Conservation (phyloP, 805 yeast species). For the Geotrichum ghanense region DNA sequence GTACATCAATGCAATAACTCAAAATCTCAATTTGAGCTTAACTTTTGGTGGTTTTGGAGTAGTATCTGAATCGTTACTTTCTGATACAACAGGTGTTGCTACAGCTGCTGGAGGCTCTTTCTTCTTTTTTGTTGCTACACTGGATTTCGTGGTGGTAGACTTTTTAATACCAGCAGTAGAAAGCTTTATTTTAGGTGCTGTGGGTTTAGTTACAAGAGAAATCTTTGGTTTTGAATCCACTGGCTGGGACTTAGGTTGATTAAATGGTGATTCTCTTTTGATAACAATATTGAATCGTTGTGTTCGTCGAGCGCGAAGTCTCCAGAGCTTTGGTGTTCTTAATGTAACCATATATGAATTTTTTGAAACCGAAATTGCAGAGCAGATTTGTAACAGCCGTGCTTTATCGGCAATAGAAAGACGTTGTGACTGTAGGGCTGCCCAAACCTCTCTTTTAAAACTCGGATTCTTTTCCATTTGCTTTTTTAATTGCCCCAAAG, state of each 20-base stretch:
- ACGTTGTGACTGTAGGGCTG: conserved; percentile 45
- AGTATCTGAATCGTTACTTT: neutral
- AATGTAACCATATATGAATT: conserved; percentile 53
- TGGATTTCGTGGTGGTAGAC: neutral
- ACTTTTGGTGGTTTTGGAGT: neutral
- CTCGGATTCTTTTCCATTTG: conserved; percentile 44
- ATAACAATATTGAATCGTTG: conserved; percentile 47
- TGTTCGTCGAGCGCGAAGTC: conserved; percentile 45
- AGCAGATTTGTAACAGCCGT: conserved; percentile 49
- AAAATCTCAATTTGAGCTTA: neutral
- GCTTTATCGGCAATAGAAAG: conserved; percentile 50
- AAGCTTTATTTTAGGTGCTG: neutral
- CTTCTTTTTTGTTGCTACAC: neutral
- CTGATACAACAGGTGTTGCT: neutral
- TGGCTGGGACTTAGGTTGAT: neutral
- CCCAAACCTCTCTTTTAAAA: conserved; percentile 54
- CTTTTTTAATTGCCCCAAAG: conserved; percentile 51
- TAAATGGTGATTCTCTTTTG: conserved; percentile 21
- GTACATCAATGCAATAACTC: too few relatives aligned
- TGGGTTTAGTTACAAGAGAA: neutral
- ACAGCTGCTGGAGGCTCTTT: neutral
- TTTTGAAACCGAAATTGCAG: conserved; percentile 50
- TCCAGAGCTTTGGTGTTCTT: conserved; percentile 56
- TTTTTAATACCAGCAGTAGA: neutral
- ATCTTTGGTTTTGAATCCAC: neutral